Evolutionary conservation across 73 alveolate species (phyloP).

Genomic region (Tetrahymena elliotti): DNA sequence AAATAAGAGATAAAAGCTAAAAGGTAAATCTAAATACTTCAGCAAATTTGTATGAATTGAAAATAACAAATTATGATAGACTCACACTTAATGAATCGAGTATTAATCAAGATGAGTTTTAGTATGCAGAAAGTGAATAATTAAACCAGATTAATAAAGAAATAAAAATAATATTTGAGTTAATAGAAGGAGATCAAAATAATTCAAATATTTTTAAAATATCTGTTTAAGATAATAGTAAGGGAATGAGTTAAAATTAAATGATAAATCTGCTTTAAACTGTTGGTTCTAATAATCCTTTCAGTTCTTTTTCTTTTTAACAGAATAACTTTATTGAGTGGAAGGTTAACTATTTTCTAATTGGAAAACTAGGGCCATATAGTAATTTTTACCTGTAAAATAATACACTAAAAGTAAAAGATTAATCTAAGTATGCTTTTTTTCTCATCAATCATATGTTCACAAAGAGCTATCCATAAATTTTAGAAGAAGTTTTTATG

Average conservation of each 20-base stretch:
- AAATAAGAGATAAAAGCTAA: too few relatives aligned
- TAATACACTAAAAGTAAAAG: background rate
- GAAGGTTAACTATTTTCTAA: background rate
- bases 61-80: too few relatives aligned
- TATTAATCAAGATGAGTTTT: background rate
- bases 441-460: too few relatives aligned
- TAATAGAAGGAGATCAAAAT: background rate
- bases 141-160: background rate
- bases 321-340: background rate
- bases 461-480: too few relatives aligned
- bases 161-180: background rate
- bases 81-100: too few relatives aligned
- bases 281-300: background rate
- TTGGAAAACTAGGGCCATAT: background rate
- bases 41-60: too few relatives aligned
- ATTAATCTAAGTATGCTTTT: too few relatives aligned
- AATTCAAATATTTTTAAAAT: background rate
- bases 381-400: background rate
- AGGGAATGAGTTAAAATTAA: background rate
- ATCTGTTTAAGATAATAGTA: background rate
- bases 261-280: background rate
- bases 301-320: background rate
- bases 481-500: too few relatives aligned
- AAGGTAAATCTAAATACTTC: too few relatives aligned
- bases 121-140: too few relatives aligned